Percentiles rank a stretch among this genome's conserved stretches.
Evolutionary conservation across 345 rosid species (phyloP).

Genomic region (Clarkia xantiana): DNA sequence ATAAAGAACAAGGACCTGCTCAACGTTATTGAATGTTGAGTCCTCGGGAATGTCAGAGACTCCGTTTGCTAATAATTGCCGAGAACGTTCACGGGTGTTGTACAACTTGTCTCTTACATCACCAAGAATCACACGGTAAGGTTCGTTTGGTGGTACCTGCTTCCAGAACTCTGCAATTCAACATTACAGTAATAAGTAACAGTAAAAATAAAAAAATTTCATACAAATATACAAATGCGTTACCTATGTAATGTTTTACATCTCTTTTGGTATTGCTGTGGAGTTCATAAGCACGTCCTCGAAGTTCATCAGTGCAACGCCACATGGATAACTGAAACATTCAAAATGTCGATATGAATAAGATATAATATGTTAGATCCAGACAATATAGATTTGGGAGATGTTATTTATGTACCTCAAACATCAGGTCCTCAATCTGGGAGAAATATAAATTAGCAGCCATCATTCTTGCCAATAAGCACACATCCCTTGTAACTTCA

Average conservation of each 20-base stretch:
- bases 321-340: conserved; percentile 79
- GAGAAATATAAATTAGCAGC: conserved; percentile 93
- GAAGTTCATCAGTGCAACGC: conserved; percentile 91
- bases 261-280: conserved; percentile 58
- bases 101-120: conserved; percentile 90
- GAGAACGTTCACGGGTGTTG: conserved; percentile 82
- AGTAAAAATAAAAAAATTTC: neutral
- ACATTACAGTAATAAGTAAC: neutral
- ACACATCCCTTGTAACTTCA: conserved; percentile 94
- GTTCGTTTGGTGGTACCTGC: conserved; percentile 72
- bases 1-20: conserved; percentile 36
- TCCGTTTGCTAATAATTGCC: conserved; percentile 64
- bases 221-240: neutral
- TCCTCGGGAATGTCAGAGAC: conserved; percentile 82
- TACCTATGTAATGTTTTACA: conserved; percentile 93
- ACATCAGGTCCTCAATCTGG: conserved; percentile 96
- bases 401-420: conserved; percentile 46
- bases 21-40: conserved; percentile 51
- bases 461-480: conserved; percentile 96
- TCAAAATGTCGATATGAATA: neutral
- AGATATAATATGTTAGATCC: conserved; percentile 2
- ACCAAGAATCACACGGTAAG: conserved; percentile 87
- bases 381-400: neutral
- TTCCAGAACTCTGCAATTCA: conserved; percentile 83
- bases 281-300: conserved; percentile 60